Conservation (phyloP, 2,329 filamentous ascomycete genomes). For the Aspergillus sp. region DNA sequence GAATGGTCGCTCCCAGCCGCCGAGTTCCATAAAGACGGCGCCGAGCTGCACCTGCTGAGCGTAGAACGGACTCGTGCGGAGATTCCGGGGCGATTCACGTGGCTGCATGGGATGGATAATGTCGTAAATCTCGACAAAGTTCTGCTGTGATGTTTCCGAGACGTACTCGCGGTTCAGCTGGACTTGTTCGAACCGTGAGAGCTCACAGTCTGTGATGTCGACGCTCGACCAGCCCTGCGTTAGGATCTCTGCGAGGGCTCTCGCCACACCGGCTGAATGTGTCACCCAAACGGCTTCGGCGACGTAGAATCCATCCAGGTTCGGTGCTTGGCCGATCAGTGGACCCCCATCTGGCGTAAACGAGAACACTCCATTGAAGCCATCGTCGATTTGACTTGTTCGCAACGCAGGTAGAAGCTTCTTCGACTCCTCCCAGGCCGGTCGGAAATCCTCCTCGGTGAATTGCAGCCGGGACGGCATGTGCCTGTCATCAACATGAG, state of each 20-base stretch:
- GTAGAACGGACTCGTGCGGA: conserved; percentile 65
- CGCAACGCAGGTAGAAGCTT: conserved; percentile 59
- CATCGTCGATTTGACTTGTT: conserved; percentile 58
- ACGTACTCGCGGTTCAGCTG: conserved; percentile 62
- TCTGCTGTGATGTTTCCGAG: conserved; percentile 62
- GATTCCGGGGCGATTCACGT: conserved; percentile 60
- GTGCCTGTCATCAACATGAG: conserved; percentile 60
- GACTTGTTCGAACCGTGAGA: conserved; percentile 65
- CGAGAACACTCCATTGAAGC: conserved; percentile 70
- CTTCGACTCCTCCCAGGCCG: conserved; percentile 62
- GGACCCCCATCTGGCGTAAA: conserved; percentile 69
- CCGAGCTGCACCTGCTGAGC: conserved; percentile 57
- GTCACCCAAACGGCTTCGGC: conserved; percentile 71
- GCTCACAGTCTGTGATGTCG: conserved; percentile 63
- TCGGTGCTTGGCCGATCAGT: conserved; percentile 62
- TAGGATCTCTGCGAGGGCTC: conserved; percentile 63
- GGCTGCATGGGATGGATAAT: conserved; percentile 66
- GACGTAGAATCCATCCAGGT: conserved; percentile 65
- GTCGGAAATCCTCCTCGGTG: conserved; percentile 63
- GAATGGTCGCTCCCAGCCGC: conserved; percentile 66
- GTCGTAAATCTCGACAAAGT: conserved; percentile 68
- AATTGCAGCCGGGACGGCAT: conserved; percentile 68
- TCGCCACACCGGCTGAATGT: conserved; percentile 66
- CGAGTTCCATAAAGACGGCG: conserved; percentile 60
- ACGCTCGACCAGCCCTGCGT: conserved; percentile 60